A percentile compares a stretch with the other conserved stretches of the same genome.
These are phyloP conservation scores for Solanum raphanifolium DNA, from an alignment of 257 asterid genomes.

Conservation along the genomic window DNA sequence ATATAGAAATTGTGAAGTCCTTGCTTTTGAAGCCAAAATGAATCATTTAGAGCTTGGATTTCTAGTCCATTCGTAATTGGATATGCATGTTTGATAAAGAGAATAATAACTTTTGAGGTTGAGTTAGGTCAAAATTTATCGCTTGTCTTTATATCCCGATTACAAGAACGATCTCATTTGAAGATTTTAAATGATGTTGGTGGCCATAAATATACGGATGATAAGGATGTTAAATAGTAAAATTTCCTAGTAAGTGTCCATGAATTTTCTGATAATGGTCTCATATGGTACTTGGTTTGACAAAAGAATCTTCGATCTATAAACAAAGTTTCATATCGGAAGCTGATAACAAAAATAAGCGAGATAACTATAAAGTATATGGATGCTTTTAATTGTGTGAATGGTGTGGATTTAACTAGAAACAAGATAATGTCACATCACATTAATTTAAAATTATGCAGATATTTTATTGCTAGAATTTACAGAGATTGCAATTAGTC, in stretches of 20 bases:
- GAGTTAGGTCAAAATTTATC: not conserved
- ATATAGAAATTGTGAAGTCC: not conserved
- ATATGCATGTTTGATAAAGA: not conserved
- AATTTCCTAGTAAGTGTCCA: too few relatives aligned
- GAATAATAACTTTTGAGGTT: not conserved
- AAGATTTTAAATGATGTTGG: not conserved
- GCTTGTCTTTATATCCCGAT: not conserved
- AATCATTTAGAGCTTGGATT: not conserved
- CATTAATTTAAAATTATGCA: not conserved
- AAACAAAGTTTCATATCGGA: not conserved
- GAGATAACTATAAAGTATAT: too few relatives aligned
- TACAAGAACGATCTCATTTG: not conserved
- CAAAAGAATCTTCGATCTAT: too few relatives aligned
- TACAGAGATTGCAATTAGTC: not conserved
- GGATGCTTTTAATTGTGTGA: not conserved
- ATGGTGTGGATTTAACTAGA: not conserved
- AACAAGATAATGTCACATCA: not conserved
- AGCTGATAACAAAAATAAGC: not conserved
- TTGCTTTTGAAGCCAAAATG: not conserved
- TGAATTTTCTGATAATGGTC: too few relatives aligned
- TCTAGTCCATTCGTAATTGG: not conserved
- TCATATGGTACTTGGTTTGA: not conserved
- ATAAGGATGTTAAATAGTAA: too few relatives aligned
- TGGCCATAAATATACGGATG: too few relatives aligned
- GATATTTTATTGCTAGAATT: not conserved